Conservation (phyloP, 768 basidiomycete species). For the Dioszegia aurantiaca region DNA sequence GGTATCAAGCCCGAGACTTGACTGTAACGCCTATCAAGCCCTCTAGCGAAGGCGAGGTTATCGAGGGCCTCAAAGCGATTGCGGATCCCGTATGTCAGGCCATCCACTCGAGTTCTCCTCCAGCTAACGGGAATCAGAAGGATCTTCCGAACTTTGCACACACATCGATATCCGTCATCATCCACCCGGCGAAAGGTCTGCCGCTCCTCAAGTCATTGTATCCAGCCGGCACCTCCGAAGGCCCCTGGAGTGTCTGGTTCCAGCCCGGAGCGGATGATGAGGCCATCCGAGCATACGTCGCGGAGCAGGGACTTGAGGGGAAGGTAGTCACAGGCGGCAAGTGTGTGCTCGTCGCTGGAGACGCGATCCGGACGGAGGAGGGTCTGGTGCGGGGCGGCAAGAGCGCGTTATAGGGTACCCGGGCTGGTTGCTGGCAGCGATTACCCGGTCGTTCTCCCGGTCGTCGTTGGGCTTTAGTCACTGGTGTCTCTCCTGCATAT, state of each 20-base stretch:
- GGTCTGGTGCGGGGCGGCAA: not conserved
- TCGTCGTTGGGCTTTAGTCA: too few relatives aligned
- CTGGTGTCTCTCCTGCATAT: too few relatives aligned
- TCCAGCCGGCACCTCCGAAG: conserved; percentile 35
- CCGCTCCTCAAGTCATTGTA: conserved; percentile 39
- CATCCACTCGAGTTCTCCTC: not conserved
- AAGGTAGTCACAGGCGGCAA: conserved; percentile 77
- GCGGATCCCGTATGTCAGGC: conserved; percentile 32
- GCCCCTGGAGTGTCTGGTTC: conserved; percentile 75
- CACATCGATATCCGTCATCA: conserved; percentile 46
- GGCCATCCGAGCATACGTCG: conserved; percentile 64
- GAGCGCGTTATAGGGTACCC: not conserved
- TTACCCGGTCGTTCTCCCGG: too few relatives aligned
- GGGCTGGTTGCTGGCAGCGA: too few relatives aligned
- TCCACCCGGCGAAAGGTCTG: conserved; percentile 33
- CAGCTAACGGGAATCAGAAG: conserved; percentile 10
- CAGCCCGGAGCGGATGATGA: conserved; percentile 82
- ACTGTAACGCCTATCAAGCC: conserved; percentile 39
- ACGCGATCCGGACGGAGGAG: conserved; percentile 45
- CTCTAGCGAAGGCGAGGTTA: conserved; percentile 13
- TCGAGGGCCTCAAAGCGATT: conserved; percentile 32
- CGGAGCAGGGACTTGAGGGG: conserved; percentile 63
- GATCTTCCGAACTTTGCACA: conserved; percentile 25
- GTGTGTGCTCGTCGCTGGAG: conserved; percentile 76
- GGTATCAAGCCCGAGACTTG: conserved; percentile 4